A percentile compares a stretch with the other conserved stretches of the same genome.
These are phyloP conservation scores for Anthoceros angustus DNA, from an alignment of 225 moss, liverwort and hornwort genomes.

Conservation along the genomic window DNA sequence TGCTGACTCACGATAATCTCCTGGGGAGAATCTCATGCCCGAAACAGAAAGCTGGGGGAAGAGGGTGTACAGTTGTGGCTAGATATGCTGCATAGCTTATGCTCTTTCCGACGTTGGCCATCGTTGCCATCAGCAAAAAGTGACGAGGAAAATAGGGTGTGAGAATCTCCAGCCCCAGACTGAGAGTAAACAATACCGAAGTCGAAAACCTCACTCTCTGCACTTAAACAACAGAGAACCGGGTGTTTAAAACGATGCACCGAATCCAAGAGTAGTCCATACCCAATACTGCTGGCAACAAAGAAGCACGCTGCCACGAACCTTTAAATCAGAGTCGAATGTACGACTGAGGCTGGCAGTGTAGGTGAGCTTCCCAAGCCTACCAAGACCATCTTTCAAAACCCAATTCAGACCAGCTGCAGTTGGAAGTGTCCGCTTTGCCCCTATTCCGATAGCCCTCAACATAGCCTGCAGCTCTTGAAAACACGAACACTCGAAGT, in stretches of 20 bases:
- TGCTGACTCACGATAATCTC: constrained; percentile 3
- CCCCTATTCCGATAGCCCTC: constrained; percentile 84
- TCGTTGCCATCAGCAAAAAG: constrained; percentile 71
- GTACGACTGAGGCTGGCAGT: constrained; percentile 65
- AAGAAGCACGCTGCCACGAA: constrained; percentile 8
- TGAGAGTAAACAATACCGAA: constrained; percentile 62
- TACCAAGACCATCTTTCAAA: constrained; percentile 85
- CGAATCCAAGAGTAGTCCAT: background rate
- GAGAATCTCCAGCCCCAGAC: constrained; percentile 81
- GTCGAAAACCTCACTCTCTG: constrained; percentile 92
- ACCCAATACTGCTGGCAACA: background rate
- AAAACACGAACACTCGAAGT: constrained; percentile 7
- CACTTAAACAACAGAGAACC: background rate
- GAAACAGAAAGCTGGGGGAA: constrained; percentile 5
- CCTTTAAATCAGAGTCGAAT: constrained; percentile 90
- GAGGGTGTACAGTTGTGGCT: constrained; percentile 67
- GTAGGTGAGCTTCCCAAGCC: constrained; percentile 61
- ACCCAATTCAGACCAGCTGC: constrained; percentile 95
- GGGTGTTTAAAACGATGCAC: background rate
- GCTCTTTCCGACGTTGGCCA: constrained; percentile 80
- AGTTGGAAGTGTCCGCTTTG: constrained; percentile 64
- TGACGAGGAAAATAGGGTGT: constrained; percentile 59
- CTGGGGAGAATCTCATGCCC: too few species aligned
- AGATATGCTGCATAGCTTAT: constrained; percentile 80
- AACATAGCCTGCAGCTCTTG: constrained; percentile 68